Evolutionary conservation across 2,329 filamentous ascomycete species (phyloP).

Genomic region (Talaromyces sp.): DNA sequence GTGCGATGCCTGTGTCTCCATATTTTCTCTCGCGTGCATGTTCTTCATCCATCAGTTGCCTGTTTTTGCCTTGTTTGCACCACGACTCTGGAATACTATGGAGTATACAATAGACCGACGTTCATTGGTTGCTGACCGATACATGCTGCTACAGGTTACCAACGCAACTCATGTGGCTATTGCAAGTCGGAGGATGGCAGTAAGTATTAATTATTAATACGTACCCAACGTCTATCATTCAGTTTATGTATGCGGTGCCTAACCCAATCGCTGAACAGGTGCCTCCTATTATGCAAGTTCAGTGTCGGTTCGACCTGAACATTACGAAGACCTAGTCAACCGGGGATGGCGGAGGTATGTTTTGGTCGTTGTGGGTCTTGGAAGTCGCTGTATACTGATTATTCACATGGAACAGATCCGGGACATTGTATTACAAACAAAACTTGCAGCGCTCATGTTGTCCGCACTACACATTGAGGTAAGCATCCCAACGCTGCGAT

Average conservation of each 20-base stretch:
- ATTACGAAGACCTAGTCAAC: conserved; percentile 49
- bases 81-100: not conserved
- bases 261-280: conserved; percentile 28
- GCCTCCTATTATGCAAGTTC: conserved; percentile 48
- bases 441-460: conserved; percentile 76
- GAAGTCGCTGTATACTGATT: not conserved
- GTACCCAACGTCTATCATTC: not conserved
- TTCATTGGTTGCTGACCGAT: conserved; percentile 1
- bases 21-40: conserved; percentile 6
- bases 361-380: conserved; percentile 12
- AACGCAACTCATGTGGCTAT: conserved; percentile 48
- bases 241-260: not conserved
- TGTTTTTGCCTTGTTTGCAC: not conserved
- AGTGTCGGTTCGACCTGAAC: conserved; percentile 41
- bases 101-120: not conserved
- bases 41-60: not conserved
- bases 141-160: conserved; percentile 37
- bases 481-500: not conserved
- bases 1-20: not conserved
- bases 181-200: conserved; percentile 47
- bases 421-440: conserved; percentile 50
- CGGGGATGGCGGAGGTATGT: conserved; percentile 48
- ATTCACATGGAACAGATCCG: conserved; percentile 35
- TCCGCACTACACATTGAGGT: conserved; percentile 66
- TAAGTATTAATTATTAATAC: conserved; percentile 30